Evolutionary conservation across 192 early-diverging fungal genomes (phyloP), one percentile per base, ranked within the genome.

Genomic region (Coemansia aciculifera): DNA sequence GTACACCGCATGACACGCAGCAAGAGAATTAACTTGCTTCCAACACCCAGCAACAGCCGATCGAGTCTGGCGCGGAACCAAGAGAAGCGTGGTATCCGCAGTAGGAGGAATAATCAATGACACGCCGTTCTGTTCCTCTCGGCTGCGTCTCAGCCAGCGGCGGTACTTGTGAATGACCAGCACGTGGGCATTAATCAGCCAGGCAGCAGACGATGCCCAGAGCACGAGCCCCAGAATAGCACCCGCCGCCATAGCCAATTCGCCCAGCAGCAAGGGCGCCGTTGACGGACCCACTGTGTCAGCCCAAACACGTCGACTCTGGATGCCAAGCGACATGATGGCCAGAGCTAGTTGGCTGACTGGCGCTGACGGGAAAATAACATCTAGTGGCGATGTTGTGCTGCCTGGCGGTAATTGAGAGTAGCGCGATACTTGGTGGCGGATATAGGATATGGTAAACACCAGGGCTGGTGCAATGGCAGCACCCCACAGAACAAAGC

Each of bases 241-340:
- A 37, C 77, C 77, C 2, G 64, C 72, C 7, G 77, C 77, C 68
- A 74, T 71, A 13, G 77, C 68, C 56, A 79, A 63, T 32, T 79
- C 77, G 62, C 77, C 77, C 59, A 79, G 42, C 37, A 79, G 66
- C 54, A 79, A 34, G 3, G 77, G 77, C 29, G 71, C 77, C 2
- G 68, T 67, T 2, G 72, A 56, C 1, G 76, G 71, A 9, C 71
- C 76, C 7, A 66, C 69, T 15, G 71, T 49, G 32, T 66, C 69
- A 5, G 61, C 61, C 77, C 77, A 79, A 1, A 74, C 69, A n/a
- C 77, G 72, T 21, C 63, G 64, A 59, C 72, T 68, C 57, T 79
- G 68, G 46, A 79, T 57, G 13, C 77, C 77, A 46, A 79, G 32
- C 3, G 65, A 31, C 77, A 79, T 79, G 9, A 79, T 63, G 39